Evolutionary conservation across 148 eudicot species (phyloP), one percentile per base, ranked within the genome.

Genomic region (Euryodendron excelsum): DNA sequence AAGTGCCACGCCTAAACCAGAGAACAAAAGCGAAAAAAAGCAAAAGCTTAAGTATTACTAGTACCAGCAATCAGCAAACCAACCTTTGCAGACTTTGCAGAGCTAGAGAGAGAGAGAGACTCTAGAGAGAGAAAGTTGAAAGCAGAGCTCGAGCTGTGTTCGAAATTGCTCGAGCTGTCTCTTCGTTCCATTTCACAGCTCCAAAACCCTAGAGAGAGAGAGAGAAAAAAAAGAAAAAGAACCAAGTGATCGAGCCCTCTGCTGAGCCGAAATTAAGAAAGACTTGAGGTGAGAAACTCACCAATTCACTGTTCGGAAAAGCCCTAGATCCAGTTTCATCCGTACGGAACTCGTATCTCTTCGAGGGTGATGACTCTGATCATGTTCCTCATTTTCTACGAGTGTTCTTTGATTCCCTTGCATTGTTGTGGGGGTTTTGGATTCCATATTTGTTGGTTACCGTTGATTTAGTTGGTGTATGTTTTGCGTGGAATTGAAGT

Each of bases 1-100:
- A 81, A 79, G 81, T 34, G 73, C 64, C 13, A 17, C 70, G 31
- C 50, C 61, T 12, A 62, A 25, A 63, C 67, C 77, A 47, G 20
- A 67, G 31, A 30, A 56, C 48, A 18, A 47, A 69, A 45, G 27
- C 15, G 23, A 25, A 39, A 39, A 21, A 25, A 52, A 77, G 79
- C 72, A 4, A 65, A 65, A 77, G 79, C 69, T 13, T 0, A 56
- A 20, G 59, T 33, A 53, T 48, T 23, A 37, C n/a, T 41, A 0
- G 44, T 53, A 72, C 62, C 34, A 15, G 25, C 71, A 76, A 76
- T 45, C 60, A 76, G 62, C 71, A 7, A 64, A 31, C 58, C 7
- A 61, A 18, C 20, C 77, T 17, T 59, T 74, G 15, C 62, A 61
- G 30, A 41, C 21, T 47, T 27, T 75, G 44, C 66, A 56, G 77